A percentile compares a stretch with the other conserved stretches of the same genome.
phyloP scores from a whole-genome alignment of 2,329 filamentous ascomycete species.

The Sporothrix brasiliensis region DNA sequence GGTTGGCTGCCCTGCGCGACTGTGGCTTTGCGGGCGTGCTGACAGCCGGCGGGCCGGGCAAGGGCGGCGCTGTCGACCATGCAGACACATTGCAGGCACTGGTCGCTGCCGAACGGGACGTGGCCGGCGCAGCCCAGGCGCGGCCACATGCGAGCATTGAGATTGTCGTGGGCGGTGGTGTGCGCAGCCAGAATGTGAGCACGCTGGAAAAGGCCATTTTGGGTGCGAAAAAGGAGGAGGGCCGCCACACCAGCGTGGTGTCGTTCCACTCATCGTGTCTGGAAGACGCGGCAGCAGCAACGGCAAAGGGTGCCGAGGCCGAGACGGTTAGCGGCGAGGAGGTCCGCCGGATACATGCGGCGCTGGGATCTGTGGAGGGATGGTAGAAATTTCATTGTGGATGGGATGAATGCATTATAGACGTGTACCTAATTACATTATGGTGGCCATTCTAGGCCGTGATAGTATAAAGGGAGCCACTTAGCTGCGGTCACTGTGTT shows the following conservation, averaged over 20 bases:
- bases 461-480: background rate
- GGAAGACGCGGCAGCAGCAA: constrained; percentile 29
- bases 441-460: background rate
- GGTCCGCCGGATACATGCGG: constrained; percentile 32
- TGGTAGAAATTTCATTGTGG: background rate
- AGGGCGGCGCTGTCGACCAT: constrained; percentile 46
- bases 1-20: constrained; percentile 44
- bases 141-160: constrained; percentile 44
- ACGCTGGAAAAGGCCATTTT: constrained; percentile 40
- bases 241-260: background rate
- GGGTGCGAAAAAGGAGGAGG: background rate
- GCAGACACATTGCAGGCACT: constrained; percentile 45
- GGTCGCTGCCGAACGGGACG: constrained; percentile 37
- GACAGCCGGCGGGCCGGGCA: constrained; percentile 55
- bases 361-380: constrained; percentile 7
- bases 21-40: constrained; percentile 57
- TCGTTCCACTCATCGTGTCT: constrained; percentile 55
- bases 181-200: constrained; percentile 49
- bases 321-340: constrained; percentile 40
- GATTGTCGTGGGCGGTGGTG: constrained; percentile 57
- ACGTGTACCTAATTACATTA: constrained; percentile 6
- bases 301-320: constrained; percentile 29
- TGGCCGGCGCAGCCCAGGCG: background rate
- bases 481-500: background rate
- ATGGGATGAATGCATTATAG: background rate